Evolutionary conservation across 2,329 filamentous ascomycete genomes (phyloP).

Genomic region (Zymoseptoria passerinii): DNA sequence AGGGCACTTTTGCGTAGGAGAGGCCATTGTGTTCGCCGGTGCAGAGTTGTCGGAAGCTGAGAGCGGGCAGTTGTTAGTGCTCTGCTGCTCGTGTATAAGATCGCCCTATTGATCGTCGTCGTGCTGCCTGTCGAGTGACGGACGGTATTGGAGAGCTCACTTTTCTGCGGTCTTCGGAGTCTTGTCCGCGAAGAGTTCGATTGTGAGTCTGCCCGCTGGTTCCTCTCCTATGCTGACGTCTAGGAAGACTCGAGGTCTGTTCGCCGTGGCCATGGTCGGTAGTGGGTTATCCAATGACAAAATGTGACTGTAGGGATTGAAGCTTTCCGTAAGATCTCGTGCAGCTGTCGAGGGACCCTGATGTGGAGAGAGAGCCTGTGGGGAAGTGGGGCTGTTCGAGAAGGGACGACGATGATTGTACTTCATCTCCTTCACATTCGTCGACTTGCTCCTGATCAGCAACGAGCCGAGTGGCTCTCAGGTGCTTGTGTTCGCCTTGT

Average conservation of each 20-base stretch:
- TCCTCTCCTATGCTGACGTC: constrained; percentile 35
- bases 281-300: not conserved
- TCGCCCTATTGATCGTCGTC: not conserved
- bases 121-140: not conserved
- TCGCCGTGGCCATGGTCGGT: constrained; percentile 11
- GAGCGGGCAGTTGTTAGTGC: constrained; percentile 8
- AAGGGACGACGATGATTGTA: too few species aligned
- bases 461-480: too few species aligned
- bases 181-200: constrained; percentile 41
- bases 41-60: constrained; percentile 39
- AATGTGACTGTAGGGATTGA: too few species aligned
- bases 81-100: not conserved
- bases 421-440: too few species aligned
- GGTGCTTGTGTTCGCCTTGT: too few species aligned
- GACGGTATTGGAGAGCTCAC: constrained; percentile 21
- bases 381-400: too few species aligned
- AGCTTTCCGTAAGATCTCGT: too few species aligned
- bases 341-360: too few species aligned
- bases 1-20: constrained; percentile 32
- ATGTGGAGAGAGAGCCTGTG: too few species aligned
- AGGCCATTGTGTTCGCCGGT: constrained; percentile 32
- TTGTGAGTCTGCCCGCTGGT: constrained; percentile 36
- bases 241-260: constrained; percentile 35
- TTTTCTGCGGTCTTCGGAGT: constrained; percentile 40
- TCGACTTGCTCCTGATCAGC: too few species aligned